Base-by-base conservation (phyloP, 768 basidiomycete genomes). In the Serpula lacrymans region DNA sequence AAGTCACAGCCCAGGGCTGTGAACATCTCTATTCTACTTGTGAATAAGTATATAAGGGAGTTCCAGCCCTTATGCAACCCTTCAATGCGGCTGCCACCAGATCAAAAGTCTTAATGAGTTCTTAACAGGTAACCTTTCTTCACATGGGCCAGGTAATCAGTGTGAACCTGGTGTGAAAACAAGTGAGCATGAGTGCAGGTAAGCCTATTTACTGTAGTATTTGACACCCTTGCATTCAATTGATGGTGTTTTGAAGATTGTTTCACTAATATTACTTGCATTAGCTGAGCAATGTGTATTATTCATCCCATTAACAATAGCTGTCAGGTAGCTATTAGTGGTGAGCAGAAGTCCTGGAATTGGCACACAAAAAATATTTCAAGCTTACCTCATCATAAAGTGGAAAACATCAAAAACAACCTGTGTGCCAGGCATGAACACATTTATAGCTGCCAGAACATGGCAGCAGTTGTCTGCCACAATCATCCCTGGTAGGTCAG, bases 51-150 rank as follows among this genome's bases (percentile, higher is more conserved):
- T 55, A 22, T n/a, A n/a, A n/a, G n/a, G n/a, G n/a, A n/a, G n/a
- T n/a, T n/a, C n/a, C n/a, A n/a, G n/a, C n/a, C n/a, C n/a, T n/a
- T n/a, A n/a, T n/a, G n/a, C n/a, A n/a, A n/a, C n/a, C n/a, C n/a
- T n/a, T n/a, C n/a, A n/a, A 59, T 57, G 9, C 51, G 55, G 20
- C 52, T 55, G 1, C 58, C 55, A 36, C 57, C 58, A 0, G 49
- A 35, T 1, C 34, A n/a, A 7, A 58, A 35, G 32, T 58, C 58
- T 12, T 47, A 24, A 3, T 49, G 47, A 0, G 43, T 20, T 0
- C 58, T 50, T 0, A 46, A 32, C 0, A 60, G 44, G 31, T 56
- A 60, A 7, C n/a, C n/a, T n/a, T n/a, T n/a, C n/a, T n/a, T n/a
- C n/a, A n/a, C n/a, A n/a, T n/a, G n/a, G n/a, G n/a, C n/a, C n/a